Percentiles rank a stretch among this genome's conserved stretches.
Conservation (phyloP, 2,329 filamentous ascomycete genomes). For the Aspergillus brasiliensis region DNA sequence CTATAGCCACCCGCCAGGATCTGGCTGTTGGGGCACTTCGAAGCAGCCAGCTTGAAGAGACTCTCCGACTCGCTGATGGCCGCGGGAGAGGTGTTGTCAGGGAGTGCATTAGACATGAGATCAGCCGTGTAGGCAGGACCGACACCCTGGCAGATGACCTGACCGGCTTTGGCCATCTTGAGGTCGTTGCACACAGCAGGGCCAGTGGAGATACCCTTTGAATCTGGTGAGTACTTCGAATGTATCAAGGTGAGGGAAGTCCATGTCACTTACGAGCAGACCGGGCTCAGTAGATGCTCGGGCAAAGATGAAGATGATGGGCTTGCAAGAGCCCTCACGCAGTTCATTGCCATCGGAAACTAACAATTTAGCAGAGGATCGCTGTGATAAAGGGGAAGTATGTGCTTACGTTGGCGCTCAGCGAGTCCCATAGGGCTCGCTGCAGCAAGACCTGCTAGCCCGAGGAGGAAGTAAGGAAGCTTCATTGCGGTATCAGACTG, state of each 20-base stretch:
- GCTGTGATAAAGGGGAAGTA: too few relatives aligned
- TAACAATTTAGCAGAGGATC: background rate
- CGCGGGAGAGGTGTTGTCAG: conserved; percentile 37
- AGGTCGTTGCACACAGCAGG: conserved; percentile 34
- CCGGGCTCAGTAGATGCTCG: conserved; percentile 53
- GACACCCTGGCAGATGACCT: conserved; percentile 48
- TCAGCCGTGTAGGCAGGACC: conserved; percentile 45
- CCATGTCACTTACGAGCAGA: conserved; percentile 44
- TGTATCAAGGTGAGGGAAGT: background rate
- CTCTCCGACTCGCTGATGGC: conserved; percentile 46
- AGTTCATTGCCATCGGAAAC: conserved; percentile 40
- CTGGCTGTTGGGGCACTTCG: conserved; percentile 48
- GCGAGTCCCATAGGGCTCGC: conserved; percentile 15
- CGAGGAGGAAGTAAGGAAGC: background rate
- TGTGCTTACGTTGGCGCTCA: conserved; percentile 11
- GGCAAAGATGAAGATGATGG: conserved; percentile 52
- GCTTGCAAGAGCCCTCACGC: conserved; percentile 42
- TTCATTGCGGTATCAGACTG: background rate
- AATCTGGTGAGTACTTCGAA: background rate
- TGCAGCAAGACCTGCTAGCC: conserved; percentile 10
- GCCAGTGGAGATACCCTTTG: conserved; percentile 34
- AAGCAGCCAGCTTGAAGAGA: conserved; percentile 45
- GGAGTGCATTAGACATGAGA: conserved; percentile 41
- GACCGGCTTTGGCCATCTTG: conserved; percentile 17
- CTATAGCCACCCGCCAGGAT: conserved; percentile 51